phyloP scores from a whole-genome alignment of 148 eudicot genomes.

The Rhododendron mucronatum region DNA sequence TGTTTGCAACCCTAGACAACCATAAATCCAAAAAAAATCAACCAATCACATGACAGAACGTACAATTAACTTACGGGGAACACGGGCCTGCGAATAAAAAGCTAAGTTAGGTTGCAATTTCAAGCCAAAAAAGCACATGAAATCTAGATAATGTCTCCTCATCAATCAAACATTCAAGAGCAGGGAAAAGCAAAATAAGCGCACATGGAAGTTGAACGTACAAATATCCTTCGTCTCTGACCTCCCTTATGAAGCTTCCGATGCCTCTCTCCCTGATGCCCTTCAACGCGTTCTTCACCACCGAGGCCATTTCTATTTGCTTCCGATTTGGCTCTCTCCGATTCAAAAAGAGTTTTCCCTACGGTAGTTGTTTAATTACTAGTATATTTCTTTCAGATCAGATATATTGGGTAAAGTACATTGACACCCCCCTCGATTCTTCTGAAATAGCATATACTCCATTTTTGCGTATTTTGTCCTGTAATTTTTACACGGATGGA shows the following conservation, averaged over 20 bases:
- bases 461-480: background rate
- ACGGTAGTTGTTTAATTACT: background rate
- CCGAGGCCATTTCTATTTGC: constrained; percentile 58
- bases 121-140: background rate
- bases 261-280: constrained; percentile 70
- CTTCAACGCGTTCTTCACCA: constrained; percentile 51
- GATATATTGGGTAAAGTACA: background rate
- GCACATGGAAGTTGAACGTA: constrained; percentile 19
- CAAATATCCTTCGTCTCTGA: constrained; percentile 71
- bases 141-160: background rate
- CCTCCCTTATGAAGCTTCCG: constrained; percentile 50
- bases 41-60: background rate
- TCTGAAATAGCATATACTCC: background rate
- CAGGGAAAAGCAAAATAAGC: background rate
- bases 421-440: background rate
- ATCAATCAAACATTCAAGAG: background rate
- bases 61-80: background rate
- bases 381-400: background rate
- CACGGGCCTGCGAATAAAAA: background rate
- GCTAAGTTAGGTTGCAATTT: background rate
- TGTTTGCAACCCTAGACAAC: background rate
- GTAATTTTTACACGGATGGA: background rate
- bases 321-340: background rate
- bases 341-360: background rate
- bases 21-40: background rate